Conservation (phyloP, 2,329 filamentous ascomycete species). For the Monilinia laxa region DNA sequence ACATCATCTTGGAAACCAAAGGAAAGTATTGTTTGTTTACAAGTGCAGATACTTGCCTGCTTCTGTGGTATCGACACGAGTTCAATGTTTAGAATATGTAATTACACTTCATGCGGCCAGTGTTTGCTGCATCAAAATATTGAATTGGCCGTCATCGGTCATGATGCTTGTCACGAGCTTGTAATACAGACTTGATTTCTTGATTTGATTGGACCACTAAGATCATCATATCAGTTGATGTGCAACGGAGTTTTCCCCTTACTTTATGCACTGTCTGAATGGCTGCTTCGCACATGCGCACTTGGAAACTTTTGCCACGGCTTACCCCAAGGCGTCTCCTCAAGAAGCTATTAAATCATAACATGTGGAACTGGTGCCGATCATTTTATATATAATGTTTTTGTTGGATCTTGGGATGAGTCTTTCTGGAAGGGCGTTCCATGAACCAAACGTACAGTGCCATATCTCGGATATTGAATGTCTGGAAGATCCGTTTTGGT, state of each 20-base stretch:
- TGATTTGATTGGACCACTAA: constrained; percentile 8
- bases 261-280: constrained; percentile 18
- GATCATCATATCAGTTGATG: constrained; percentile 20
- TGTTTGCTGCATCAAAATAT: constrained; percentile 16
- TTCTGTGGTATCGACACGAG: neutral
- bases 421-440: neutral
- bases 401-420: neutral
- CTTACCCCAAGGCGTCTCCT: neutral
- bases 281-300: constrained; percentile 4
- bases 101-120: neutral
- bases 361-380: neutral
- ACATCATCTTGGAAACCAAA: neutral
- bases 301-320: constrained; percentile 1
- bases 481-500: neutral
- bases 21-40: neutral
- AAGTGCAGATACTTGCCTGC: constrained; percentile 2
- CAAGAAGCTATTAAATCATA: neutral
- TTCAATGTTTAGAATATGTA: too few species aligned
- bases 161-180: constrained; percentile 13
- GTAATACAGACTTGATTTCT: constrained; percentile 2
- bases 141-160: neutral
- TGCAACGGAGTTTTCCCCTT: neutral
- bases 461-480: neutral
- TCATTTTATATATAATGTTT: neutral
- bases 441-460: neutral